Base-by-base conservation (phyloP, 192 early-diverging fungal species). In the Piromyces sp. region DNA sequence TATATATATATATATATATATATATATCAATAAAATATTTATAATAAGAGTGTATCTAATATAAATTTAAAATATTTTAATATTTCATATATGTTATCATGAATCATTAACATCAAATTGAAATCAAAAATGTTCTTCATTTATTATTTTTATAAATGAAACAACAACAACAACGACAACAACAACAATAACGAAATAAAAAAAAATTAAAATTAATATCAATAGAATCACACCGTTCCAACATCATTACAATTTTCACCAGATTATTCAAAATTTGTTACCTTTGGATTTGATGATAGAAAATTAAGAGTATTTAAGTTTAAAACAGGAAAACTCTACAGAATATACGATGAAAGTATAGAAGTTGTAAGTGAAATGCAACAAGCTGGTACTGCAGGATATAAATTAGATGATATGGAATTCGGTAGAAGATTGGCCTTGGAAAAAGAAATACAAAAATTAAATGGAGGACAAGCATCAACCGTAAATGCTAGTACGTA, bases 331-430 rank as follows among this genome's bases (percentile, higher is more conserved):
- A 98, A 95, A 83, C 88, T 98, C 79, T 88, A 90, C 30, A 90
- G 94, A 33, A 96, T 95, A 84, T 97, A 96, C 82, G 96, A 98
- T 84, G 97, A 99, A 83, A 94, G 93, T 30, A 85, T 97, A 26
- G 84, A 90, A 5, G 90, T 94, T 31, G 90, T 94, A 29, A 92
- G 90, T 78, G 95, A 96, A 84, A 95, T 96, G 94, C 95, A 97
- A 82, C 92, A 94, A 85, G 93, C 92, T 17, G 94, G 93, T 22
- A 93, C 93, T 29, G 89, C 90, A n/a, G 85, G 89, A 30, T 88
- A 92, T 82, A 91, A 91, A 84, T 84, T 98, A 51, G 97, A 99
- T 86, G 95, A 95, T 82, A 99, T 99, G 96, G 97, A 99, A 84
- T 98, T 99, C 89, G 96, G 97, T 22, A 88, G 96, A 81, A 88